These are phyloP conservation scores for Fusarium goolgardi DNA, from an alignment of 2,329 filamentous ascomycete species.

Conservation along the genomic window DNA sequence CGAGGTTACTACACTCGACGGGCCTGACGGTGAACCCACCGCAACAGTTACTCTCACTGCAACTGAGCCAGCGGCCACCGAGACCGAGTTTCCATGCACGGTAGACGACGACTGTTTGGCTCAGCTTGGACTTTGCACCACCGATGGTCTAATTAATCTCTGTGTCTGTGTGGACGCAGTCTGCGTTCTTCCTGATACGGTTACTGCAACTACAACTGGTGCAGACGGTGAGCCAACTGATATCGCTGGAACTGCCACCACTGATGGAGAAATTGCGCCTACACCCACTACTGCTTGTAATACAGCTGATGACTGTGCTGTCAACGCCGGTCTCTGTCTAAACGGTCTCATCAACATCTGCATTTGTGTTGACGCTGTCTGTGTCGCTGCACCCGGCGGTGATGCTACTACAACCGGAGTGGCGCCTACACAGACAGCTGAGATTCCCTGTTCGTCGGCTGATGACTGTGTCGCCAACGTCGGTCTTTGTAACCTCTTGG, in stretches of 20 bases:
- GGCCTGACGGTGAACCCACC: background rate
- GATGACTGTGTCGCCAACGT: background rate
- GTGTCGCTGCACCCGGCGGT: background rate
- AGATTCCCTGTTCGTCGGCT: background rate
- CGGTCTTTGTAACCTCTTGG: background rate
- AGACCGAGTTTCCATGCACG: background rate
- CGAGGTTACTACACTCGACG: background rate
- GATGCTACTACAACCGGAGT: background rate
- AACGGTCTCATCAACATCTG: background rate
- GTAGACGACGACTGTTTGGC: slow-evolving; percentile 1
- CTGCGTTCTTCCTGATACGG: background rate
- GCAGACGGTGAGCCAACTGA: background rate
- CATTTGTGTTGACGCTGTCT: background rate
- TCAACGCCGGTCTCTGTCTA: background rate
- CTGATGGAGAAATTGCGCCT: background rate
- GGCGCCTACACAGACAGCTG: background rate
- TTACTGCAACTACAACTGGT: background rate
- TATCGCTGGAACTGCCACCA: background rate
- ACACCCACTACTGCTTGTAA: background rate
- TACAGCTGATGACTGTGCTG: background rate
- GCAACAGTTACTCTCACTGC: background rate
- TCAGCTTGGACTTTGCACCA: background rate
- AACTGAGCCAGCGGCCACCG: background rate
- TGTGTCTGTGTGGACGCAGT: slow-evolving; percentile 10
- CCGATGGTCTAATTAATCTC: slow-evolving; percentile 5